Evolutionary conservation across 768 basidiomycete species (phyloP), one percentile per base, ranked within the genome.

Genomic region (Dentipellis sp.): DNA sequence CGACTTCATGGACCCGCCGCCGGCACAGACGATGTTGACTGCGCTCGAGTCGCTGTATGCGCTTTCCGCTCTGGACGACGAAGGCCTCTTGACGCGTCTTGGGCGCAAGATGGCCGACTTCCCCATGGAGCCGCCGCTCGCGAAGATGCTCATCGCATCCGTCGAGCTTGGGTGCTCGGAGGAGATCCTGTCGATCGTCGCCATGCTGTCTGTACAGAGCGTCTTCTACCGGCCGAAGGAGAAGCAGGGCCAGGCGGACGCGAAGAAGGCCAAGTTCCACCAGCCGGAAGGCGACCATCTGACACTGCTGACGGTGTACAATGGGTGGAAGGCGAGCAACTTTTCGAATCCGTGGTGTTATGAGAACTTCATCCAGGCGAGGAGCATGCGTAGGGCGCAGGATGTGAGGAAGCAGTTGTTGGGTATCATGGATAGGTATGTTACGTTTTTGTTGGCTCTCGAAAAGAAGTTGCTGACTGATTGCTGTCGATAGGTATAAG

Each of bases 71-170:
- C 76, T 98, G 34, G 97, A 98, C 61, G 94, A 98, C 61, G 97
- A 99, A 73, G 97, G 97, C 5, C 74, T 98, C 6, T 73, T 99
- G 65, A 99, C 97, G 1, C 82, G 92, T 23, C 74, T 99, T 9
- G 97, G 97, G 1, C 81, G 97, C 56, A 98, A 99, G 73, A 98
- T 99, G 97, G 95, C 97, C 1, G 97, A 99, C 69, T 97, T 98
- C 73, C 97, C 97, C 11, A 92, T 98, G 86, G 94, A 98, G 56
- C 97, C 95, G 5, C 83, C 92, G 0, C 71, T 93, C 47, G 93
- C 95, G 3, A 99, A 98, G 74, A 99, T 97, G 94, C 72, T 99
- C 50, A 98, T 98, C 67, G 92, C 93, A 4, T 97, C 94, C 1
- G 94, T 97, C 10, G 97, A 98, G 65, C 79, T 97, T 53, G 94